Evolutionary conservation across 495 filamentous ascomycete species (phyloP), one percentile per base, ranked within the genome.

Genomic region (Friedmanniomyces simplex): DNA sequence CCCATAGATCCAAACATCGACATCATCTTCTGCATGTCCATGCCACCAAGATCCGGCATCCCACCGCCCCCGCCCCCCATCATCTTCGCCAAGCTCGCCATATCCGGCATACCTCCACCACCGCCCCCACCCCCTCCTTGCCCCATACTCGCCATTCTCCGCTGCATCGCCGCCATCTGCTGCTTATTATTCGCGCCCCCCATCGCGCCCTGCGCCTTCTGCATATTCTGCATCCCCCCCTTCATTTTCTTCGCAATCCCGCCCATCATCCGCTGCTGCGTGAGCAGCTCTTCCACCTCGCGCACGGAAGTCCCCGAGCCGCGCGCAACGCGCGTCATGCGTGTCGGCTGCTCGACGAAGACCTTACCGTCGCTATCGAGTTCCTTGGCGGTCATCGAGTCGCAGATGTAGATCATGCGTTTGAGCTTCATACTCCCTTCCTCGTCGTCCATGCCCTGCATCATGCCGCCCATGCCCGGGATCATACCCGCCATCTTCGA

Each of bases 401-500:
- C 93, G 72, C 90, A 96, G 57, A 99, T 96, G 73, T 95, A 97
- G 64, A 97, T 87, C 94, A 97, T 97, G 58, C 94, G 88, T 68
- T 93, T 91, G 43, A 99, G 79, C 72, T 97, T 96, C 68, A 85
- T 70, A 24, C 82, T 83, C 3, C 91, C 93, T 66, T 97, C 91
- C 67, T 96, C 94, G 69, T 99, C 93, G 69, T 97, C 91, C 77
- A 97, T 90, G 41, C 88, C 88, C 25, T 86, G 82, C 77, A 95
- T 96, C 77, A 97, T 84, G 63, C 88, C 86, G 49, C 83, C 85
- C 59, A 97, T 82, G 30, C 93, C 94, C 0, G 93, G 93, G 52
- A 99, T 97, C 93, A 99, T 99, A 65, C 91, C 90, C 0, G 94
- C 94, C 79, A 99, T 91, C 72, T 99, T 99, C 36, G 84, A 89